Base-by-base conservation (phyloP, 352 stramenopile species). In the Phytophthora idaei region DNA sequence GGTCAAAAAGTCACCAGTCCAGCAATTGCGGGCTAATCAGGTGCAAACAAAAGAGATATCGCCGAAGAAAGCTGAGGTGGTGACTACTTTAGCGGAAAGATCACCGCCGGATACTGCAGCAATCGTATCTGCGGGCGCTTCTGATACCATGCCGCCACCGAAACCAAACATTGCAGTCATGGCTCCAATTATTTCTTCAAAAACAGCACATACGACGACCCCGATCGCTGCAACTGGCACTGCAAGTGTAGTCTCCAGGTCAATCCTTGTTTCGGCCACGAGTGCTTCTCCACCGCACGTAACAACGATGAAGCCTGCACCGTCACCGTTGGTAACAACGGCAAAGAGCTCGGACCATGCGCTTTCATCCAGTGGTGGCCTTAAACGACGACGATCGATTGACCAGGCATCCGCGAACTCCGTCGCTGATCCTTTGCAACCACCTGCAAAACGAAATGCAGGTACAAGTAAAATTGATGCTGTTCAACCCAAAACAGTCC, bases 381-480 rank as follows among this genome's bases (percentile, higher is more conserved):
- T 67, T 25, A 76, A 78, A 39, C 53, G 67, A n/a, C 41, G 14
- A 5, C 56, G 28, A 21, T 57, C 67, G 39, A 57, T 15, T 34
- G 55, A 61, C 14, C 50, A 47, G 2, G 12, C 0, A 14, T 32
- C 47, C 1, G 15, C 9, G 12, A 55, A 39, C 25, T 25, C n/a
- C 3, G 3, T 1, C 44, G 5, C 8, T 21, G 55, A 71, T 10
- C 5, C n/a, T 4, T 15, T 60, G 11, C 51, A 73, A 34, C 56
- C 57, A 45, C 27, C 45, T 36, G 15, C 32, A 10, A 64, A 63
- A 34, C 45, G 46, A 46, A 44, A 7, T 37, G 32, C 37, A 32
- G 11, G 15, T 61, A 25, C 31, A 53, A 69, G 11, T 25, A 36
- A 53, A 37, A 14, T 4, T 17, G 15, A 12, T 51, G 32, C 3